Base-by-base conservation (phyloP, 352 stramenopile genomes). In the Pythium apleroticum region DNA sequence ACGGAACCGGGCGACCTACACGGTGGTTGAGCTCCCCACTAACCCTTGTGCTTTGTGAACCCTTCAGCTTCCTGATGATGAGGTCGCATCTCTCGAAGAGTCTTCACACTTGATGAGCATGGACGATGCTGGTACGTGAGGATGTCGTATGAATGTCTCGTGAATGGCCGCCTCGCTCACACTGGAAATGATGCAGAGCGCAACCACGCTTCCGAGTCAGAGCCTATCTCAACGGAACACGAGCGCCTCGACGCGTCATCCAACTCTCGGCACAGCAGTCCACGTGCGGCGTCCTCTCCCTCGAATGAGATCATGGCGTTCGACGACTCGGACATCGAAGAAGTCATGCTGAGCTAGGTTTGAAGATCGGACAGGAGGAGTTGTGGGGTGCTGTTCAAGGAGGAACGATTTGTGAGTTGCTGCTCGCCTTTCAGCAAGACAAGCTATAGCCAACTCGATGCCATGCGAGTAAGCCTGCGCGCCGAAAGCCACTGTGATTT, bases 291-390 rank as follows among this genome's bases (percentile, higher is more conserved):
- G 17, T 15, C 41, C 4, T 49, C 41, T 11, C 41, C 41, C n/a
- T 49, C 41, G 15, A 45, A 58, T 11, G 52, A 58, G 24, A 43
- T 69, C 28, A 46, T 63, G 57, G 46, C 50, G 48, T 72, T 72
- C 54, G 78, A 89, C 35, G 80, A 88, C 52, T 85, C 68, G 28
- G 76, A 88, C 45, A 91, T 89, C 37, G 78, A 90, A 72, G 78
- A 89, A 50, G 73, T 83, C 28, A 64, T 83, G 49, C 56, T 83
- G 30, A 49, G 37, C 59, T 24, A 76, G 41, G 30, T n/a, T n/a
- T n/a, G n/a, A n/a, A n/a, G n/a, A n/a, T n/a, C n/a, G n/a, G n/a
- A n/a, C n/a, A n/a, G n/a, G n/a, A n/a, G n/a, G n/a, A n/a, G n/a
- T n/a, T n/a, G n/a, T n/a, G n/a, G n/a, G n/a, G n/a, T n/a, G n/a